Conservation (phyloP, 495 filamentous ascomycete species). For the Podospora comata region DNA sequence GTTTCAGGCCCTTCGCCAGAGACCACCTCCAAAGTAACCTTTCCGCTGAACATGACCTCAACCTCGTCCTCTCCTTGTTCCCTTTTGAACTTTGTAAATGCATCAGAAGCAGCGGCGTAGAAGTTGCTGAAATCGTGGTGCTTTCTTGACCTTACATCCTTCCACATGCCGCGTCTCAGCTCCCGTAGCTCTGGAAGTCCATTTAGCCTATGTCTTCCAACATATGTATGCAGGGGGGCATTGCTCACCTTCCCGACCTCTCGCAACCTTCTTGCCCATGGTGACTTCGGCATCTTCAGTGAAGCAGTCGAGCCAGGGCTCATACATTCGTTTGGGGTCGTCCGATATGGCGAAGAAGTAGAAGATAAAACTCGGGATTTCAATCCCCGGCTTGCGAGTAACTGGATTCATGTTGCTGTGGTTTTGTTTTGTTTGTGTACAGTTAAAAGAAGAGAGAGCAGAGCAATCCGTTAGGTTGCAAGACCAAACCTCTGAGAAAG, state of each 20-base stretch:
- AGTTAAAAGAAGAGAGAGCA: background rate
- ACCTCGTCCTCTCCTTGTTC: conserved; percentile 8
- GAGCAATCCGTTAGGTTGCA: too few species aligned
- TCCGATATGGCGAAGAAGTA: conserved; percentile 41
- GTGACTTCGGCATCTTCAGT: conserved; percentile 32
- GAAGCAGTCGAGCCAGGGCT: conserved; percentile 42
- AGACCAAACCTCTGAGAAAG: too few species aligned
- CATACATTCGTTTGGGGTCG: conserved; percentile 27
- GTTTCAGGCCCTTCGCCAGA: conserved; percentile 4
- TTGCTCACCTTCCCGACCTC: conserved; percentile 32
- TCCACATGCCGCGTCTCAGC: conserved; percentile 29
- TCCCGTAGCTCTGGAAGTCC: conserved; percentile 23
- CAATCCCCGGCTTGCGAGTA: background rate
- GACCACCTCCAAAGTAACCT: conserved; percentile 23
- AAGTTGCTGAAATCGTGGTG: conserved; percentile 37
- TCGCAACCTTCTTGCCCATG: conserved; percentile 33
- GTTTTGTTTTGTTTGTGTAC: background rate
- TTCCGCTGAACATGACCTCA: conserved; percentile 39
- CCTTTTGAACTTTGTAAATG: background rate
- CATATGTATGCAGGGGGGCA: background rate
- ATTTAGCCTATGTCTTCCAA: background rate
- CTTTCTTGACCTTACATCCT: conserved; percentile 27
- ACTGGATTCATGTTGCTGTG: background rate
- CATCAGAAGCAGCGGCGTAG: background rate
- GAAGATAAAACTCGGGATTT: conserved; percentile 33